phyloP scores from a whole-genome alignment of 441 rosid genomes.

The Populus tomentosa region DNA sequence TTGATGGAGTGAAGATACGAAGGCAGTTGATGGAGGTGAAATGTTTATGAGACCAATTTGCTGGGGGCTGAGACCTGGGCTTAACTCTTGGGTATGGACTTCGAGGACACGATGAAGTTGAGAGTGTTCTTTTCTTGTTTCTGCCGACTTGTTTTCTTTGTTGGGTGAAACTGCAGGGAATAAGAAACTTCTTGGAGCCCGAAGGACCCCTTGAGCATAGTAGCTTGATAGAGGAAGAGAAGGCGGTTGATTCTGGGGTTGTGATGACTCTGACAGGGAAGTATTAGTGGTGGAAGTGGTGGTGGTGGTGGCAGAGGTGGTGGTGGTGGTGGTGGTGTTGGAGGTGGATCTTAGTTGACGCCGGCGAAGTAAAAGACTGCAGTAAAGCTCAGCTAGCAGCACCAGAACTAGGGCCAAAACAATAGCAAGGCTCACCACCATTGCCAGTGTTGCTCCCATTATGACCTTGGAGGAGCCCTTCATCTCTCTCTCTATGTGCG shows the following conservation, averaged over 20 bases:
- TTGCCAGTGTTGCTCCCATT: slow-evolving; percentile 77
- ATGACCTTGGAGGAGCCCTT: slow-evolving; percentile 72
- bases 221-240: slow-evolving; percentile 40
- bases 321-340: slow-evolving; percentile 16
- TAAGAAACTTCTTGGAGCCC: slow-evolving; percentile 54
- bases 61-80: slow-evolving; percentile 29
- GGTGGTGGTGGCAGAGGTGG: slow-evolving; percentile 11
- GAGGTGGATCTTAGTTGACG: slow-evolving; percentile 26
- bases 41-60: slow-evolving; percentile 22
- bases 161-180: slow-evolving; percentile 33
- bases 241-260: slow-evolving; percentile 23
- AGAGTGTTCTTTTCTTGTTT: slow-evolving; percentile 20
- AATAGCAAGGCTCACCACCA: slow-evolving; percentile 72
- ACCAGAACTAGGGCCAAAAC: slow-evolving; percentile 66
- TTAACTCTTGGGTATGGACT: slow-evolving; percentile 20
- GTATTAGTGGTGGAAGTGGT: slow-evolving; percentile 10
- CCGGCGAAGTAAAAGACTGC: slow-evolving; percentile 67
- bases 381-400: slow-evolving; percentile 77
- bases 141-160: slow-evolving; percentile 13
- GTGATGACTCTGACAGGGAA: slow-evolving; percentile 18
- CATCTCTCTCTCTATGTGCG: slow-evolving; percentile 32
- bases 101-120: slow-evolving; percentile 27
- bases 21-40: slow-evolving; percentile 25
- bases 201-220: slow-evolving; percentile 63
- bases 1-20: slow-evolving; percentile 25